Evolutionary conservation across 2,329 filamentous ascomycete genomes (phyloP).

Genomic region (Fusarium cyanostomum): DNA sequence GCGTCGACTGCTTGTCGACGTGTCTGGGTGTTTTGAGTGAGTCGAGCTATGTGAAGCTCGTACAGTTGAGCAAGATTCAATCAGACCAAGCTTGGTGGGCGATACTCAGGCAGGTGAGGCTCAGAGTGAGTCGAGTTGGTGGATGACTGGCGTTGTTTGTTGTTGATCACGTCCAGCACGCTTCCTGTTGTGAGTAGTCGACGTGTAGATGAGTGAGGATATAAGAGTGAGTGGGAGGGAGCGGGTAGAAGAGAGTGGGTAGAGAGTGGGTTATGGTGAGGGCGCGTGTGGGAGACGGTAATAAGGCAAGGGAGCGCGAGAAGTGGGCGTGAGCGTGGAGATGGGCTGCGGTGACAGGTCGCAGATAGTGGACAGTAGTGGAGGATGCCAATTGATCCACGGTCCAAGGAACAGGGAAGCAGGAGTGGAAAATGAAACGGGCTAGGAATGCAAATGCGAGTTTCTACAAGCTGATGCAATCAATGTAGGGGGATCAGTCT

Average conservation of each 20-base stretch:
- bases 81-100: too few species aligned
- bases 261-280: slow-evolving; percentile 35
- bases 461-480: background rate
- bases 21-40: too few species aligned
- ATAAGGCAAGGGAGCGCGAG: slow-evolving; percentile 30
- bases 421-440: slow-evolving; percentile 5
- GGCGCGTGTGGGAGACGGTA: slow-evolving; percentile 35
- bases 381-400: too few species aligned
- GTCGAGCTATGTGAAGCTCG: background rate
- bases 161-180: slow-evolving; percentile 18
- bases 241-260: slow-evolving; percentile 34
- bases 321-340: slow-evolving; percentile 24
- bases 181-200: slow-evolving; percentile 6
- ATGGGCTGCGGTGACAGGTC: slow-evolving; percentile 4
- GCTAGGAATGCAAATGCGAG: background rate
- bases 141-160: slow-evolving; percentile 22
- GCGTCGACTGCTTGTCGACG: too few species aligned
- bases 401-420: too few species aligned
- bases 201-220: slow-evolving; percentile 18
- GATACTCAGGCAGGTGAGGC: too few species aligned
- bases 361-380: too few species aligned
- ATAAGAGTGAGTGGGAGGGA: slow-evolving; percentile 25
- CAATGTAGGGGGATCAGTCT: background rate
- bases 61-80: too few species aligned
- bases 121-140: slow-evolving; percentile 3